Evolutionary conservation across 257 asterid species (phyloP).

Genomic region (Gentiana straminea): DNA sequence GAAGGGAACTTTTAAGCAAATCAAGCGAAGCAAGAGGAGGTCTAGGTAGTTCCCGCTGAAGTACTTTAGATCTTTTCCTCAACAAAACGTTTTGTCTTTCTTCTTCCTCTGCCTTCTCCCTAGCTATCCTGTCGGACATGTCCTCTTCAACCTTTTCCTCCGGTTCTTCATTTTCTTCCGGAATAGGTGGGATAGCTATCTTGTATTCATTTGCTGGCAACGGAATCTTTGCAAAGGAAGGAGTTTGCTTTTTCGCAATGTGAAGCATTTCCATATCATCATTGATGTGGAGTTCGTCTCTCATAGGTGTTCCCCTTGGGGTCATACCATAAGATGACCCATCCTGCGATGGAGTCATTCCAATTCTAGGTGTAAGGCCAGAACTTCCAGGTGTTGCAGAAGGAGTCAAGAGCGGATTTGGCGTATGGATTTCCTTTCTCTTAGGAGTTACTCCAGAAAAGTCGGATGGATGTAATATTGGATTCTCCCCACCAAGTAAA

Average conservation of each 20-base stretch:
- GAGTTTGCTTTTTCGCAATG: slow-evolving; percentile 47
- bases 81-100: slow-evolving; percentile 78
- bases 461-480: slow-evolving; percentile 88
- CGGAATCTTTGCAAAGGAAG: slow-evolving; percentile 68
- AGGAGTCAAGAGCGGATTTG: slow-evolving; percentile 91
- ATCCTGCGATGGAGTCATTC: slow-evolving; percentile 81
- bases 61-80: slow-evolving; percentile 79
- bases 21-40: slow-evolving; percentile 82
- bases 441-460: slow-evolving; percentile 99
- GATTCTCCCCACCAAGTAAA: slow-evolving; percentile 95
- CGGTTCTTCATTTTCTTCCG: slow-evolving; percentile 82
- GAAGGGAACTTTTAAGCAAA: slow-evolving; percentile 53
- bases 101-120: slow-evolving; percentile 94
- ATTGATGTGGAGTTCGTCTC: slow-evolving; percentile 86
- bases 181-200: slow-evolving; percentile 53
- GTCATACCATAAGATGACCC: slow-evolving; percentile 58
- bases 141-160: slow-evolving; percentile 97
- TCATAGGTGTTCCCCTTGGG: slow-evolving; percentile 85
- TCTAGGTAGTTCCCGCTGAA: slow-evolving; percentile 98
- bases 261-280: slow-evolving; percentile 65
- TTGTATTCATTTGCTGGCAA: slow-evolving; percentile 94
- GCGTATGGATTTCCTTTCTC: slow-evolving; percentile 82
- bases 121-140: slow-evolving; percentile 92
- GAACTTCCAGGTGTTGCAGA: slow-evolving; percentile 75
- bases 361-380: slow-evolving; percentile 73